Base-by-base conservation (phyloP, 768 basidiomycete species). In the Russula ochroleuca region DNA sequence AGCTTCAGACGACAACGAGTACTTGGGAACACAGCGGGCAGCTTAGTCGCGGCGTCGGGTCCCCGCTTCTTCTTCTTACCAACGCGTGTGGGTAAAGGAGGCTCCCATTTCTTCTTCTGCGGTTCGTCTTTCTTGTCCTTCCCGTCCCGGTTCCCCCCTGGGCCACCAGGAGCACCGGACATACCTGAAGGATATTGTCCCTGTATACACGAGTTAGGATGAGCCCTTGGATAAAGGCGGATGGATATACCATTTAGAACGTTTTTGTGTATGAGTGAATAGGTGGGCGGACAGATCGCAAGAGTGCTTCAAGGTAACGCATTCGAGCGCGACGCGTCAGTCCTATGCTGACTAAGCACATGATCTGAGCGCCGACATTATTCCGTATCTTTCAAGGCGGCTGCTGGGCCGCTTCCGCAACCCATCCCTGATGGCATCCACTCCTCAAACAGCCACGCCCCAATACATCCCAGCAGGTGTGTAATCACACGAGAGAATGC, bases 21-120 rank as follows among this genome's bases (percentile, higher is more conserved):
- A 31, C 92, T 96, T 10, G 97, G 97, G 74, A 81, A 94, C 8
- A 99, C 90, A 13, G 94, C 81, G 21, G 96, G 96, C 3, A 99
- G 85, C 73, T 95, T 96, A 43, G 89, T 88, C 2, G 94, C 85
- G 2, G 94, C 81, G 61, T 92, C 87, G 6, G 96, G 95, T n/a
- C 96, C 95, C 64, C 87, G 84, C 64, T 80, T 85, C 80, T 94
- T 98, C 85, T 94, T 95, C 84, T 95, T 97, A 53, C 95, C 95
- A 40, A 98, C 92, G 64, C 93, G 90, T 51, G 96, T 97, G 15
- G 96, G 95, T 63, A 97, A 84, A 70, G 96, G 96, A 9, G 96
- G 94, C 74, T 98, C 96, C 94, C 95, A 98, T 78, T 96, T 95
- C 85, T 98, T 97, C 77, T 87, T 84, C 73, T 83, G 79, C 14